Evolutionary conservation across 441 rosid genomes (phyloP).

Genomic region (Omphalea diandra): DNA sequence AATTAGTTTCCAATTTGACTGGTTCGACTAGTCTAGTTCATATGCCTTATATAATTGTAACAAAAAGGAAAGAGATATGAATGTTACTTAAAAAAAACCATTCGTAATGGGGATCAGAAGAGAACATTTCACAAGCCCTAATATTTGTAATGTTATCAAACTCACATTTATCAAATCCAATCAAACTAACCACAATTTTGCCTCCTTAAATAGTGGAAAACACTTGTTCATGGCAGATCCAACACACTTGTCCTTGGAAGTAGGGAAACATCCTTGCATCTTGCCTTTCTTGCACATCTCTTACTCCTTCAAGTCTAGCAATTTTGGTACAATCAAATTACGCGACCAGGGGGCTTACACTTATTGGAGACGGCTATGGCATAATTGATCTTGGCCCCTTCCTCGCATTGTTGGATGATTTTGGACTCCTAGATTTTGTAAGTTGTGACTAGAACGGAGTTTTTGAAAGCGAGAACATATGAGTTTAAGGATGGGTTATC

Average conservation of each 20-base stretch:
- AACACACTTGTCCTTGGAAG: constrained; percentile 57
- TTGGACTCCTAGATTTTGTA: constrained; percentile 43
- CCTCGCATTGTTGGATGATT: constrained; percentile 60
- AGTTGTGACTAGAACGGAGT: constrained; percentile 50
- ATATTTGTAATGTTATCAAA: too few species aligned
- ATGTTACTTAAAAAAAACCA: too few species aligned
- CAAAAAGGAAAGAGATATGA: too few species aligned
- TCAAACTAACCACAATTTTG: constrained; percentile 46
- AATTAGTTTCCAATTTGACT: too few species aligned
- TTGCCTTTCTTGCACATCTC: constrained; percentile 64
- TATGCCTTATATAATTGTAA: too few species aligned
- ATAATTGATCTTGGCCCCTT: constrained; percentile 70
- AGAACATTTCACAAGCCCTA: constrained; percentile 29
- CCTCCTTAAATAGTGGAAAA: constrained; percentile 43
- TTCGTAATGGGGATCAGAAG: too few species aligned
- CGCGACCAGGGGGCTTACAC: constrained; percentile 82
- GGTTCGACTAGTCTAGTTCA: too few species aligned
- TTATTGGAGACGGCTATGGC: constrained; percentile 60
- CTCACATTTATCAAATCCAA: too few species aligned
- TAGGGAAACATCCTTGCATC: constrained; percentile 50
- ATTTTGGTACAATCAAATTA: constrained; percentile 27
- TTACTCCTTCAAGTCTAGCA: constrained; percentile 45
- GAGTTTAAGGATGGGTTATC: constrained; percentile 42
- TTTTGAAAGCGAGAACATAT: constrained; percentile 56
- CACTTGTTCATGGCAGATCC: constrained; percentile 57